Percentiles rank a stretch among this genome's conserved stretches.
These are phyloP conservation scores for Neurospora sp. DNA, from an alignment of 495 filamentous ascomycete genomes.

Conservation along the genomic window DNA sequence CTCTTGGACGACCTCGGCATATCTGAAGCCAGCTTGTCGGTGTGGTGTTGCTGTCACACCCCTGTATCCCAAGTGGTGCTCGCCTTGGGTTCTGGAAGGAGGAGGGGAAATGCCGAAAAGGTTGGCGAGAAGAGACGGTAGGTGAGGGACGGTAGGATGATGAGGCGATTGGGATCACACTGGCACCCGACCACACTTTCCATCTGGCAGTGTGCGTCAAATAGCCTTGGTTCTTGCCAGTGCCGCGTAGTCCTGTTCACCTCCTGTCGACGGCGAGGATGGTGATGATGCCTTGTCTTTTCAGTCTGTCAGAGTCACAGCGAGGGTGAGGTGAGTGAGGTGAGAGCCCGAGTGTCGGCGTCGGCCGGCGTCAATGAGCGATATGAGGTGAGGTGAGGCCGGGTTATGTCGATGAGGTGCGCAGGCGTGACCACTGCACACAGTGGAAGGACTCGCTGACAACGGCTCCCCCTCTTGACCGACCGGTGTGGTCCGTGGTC, in stretches of 20 bases:
- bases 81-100: background rate
- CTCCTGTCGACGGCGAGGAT: background rate
- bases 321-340: background rate
- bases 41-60: background rate
- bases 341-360: background rate
- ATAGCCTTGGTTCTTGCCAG: background rate
- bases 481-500: background rate
- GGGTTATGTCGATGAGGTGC: background rate
- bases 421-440: background rate
- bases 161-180: background rate
- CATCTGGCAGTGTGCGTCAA: background rate
- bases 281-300: background rate
- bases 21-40: background rate
- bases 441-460: background rate
- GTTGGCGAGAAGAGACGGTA: background rate
- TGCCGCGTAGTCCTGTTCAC: background rate
- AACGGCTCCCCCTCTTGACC: background rate
- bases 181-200: background rate
- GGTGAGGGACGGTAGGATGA: background rate
- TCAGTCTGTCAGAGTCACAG: background rate
- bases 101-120: background rate
- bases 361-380: background rate
- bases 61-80: background rate
- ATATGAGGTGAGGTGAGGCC: background rate
- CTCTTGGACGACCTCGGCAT: constrained; percentile 14